Percentiles rank a stretch among this genome's conserved stretches.
Conservation (phyloP, 148 eudicot species). For the Amaranthus cruentus region DNA sequence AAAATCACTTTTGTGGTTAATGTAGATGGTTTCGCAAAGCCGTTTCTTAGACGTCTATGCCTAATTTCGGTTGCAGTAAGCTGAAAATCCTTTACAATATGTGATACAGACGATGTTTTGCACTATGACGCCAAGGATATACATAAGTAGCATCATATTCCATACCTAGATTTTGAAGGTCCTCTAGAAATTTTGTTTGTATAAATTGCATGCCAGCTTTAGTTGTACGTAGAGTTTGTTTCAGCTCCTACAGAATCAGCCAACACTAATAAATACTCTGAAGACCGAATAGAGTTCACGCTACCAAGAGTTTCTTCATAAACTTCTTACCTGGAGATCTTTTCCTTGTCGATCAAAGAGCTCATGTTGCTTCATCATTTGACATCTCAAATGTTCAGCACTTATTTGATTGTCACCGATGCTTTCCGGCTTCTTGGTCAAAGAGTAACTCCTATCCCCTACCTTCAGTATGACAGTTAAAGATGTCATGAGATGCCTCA, state of each 20-base stretch:
- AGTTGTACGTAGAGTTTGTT: constrained; percentile 67
- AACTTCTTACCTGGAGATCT: constrained; percentile 59
- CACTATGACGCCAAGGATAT: background rate
- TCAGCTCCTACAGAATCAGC: constrained; percentile 49
- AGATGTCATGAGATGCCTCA: background rate
- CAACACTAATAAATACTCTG: constrained; percentile 8
- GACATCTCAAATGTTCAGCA: constrained; percentile 52
- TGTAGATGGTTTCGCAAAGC: no score
- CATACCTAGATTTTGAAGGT: constrained; percentile 78
- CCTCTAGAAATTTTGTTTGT: constrained; percentile 85
- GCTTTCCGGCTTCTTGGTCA: constrained; percentile 37
- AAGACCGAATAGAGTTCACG: background rate
- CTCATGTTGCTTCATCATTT: constrained; percentile 45
- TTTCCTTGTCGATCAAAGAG: constrained; percentile 64
- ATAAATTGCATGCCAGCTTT: constrained; percentile 91
- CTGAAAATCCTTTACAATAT: no score
- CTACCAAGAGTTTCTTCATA: background rate
- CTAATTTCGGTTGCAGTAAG: no score
- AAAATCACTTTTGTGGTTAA: no score
- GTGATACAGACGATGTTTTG: no score
- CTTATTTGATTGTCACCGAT: constrained; percentile 17
- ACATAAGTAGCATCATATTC: background rate
- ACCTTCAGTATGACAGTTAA: constrained; percentile 32
- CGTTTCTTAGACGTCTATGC: no score
- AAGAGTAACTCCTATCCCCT: constrained; percentile 32